Evolutionary conservation across 805 yeast genomes (phyloP).

Genomic region (Teunomyces atbi): DNA sequence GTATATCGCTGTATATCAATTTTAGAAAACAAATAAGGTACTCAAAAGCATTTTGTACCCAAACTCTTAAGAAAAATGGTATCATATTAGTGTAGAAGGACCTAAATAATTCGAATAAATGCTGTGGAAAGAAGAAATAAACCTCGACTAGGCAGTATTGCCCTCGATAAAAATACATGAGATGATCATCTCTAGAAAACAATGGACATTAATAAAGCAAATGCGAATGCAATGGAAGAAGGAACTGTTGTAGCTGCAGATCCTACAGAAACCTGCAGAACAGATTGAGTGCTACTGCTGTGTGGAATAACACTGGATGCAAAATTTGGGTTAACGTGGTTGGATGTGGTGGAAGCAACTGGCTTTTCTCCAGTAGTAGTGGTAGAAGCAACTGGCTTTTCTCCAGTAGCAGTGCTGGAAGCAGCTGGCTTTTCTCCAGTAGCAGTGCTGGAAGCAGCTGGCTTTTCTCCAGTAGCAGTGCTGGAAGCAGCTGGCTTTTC

Average conservation of each 20-base stretch:
- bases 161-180: neutral
- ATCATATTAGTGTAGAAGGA: neutral
- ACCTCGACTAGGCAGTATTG: neutral
- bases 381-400: neutral
- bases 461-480: neutral
- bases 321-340: neutral
- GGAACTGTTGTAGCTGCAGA: neutral
- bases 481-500: neutral
- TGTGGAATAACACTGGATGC: conserved; percentile 1
- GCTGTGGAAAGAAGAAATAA: neutral
- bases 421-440: neutral
- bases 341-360: neutral
- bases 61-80: neutral
- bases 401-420: neutral
- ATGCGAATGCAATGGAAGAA: neutral
- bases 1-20: too few species aligned
- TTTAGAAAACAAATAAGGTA: too few species aligned
- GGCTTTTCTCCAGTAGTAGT: neutral
- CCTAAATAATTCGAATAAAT: neutral
- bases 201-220: conserved; percentile 2
- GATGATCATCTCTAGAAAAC: neutral
- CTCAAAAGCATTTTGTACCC: too few species aligned
- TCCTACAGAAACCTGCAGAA: neutral
- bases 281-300: neutral
- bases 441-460: neutral